Base-by-base conservation (phyloP, 495 filamentous ascomycete species). In the Oleoguttula mirabilis region DNA sequence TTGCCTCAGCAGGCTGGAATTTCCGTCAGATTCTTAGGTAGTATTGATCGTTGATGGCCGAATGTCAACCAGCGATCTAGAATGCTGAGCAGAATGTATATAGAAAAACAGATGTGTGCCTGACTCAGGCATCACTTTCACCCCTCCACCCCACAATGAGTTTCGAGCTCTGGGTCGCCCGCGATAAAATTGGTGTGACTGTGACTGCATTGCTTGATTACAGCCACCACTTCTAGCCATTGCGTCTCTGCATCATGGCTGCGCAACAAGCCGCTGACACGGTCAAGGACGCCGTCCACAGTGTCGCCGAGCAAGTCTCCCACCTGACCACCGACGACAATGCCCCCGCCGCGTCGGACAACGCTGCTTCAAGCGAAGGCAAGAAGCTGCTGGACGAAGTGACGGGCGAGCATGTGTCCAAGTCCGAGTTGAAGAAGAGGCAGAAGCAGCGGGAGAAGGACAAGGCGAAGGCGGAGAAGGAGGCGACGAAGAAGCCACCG, bases 391-490 rank as follows among this genome's bases (percentile, higher is more conserved):
- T 56, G 25, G 61, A 64, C 34, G 60, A 60, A 16, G 62, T 53
- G 36, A 65, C 61, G 8, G 62, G 62, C 30, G 62, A 65, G 47
- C 41, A 39, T 24, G 60, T 66, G 33, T 61, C 61, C 45, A 66
- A 66, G 57, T 55, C 45, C 22, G 62, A 66, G 42, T 43, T 66
- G 33, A 98, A 96, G 82, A 88, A 84, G 71, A 80, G 88, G 57
- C 77, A 88, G 70, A 98, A 95, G 80, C 69, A 79, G 59, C 79
- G 90, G 52, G 75, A 85, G 59, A 78, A 72, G 62, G 87, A 90
- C 21, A 79, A 77, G 49, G 80, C 82, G 66, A 94, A 92, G 79
- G 79, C 80, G 48, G 76, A 84, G 60, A 87, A 84, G 69, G 84
- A 77, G 19, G 82, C 84, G 32, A 48, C 50, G 28, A 39, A 33